Percentiles rank a stretch among this genome's conserved stretches.
These are phyloP conservation scores for Dictyostelium discoideum DNA, from an alignment of 78 protist species.

Conservation along the genomic window dicty_2.7 NC_007090.3:1185501-1186000, in stretches of 20 bases:
- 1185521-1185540: background rate
- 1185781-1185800: slow-evolving; percentile 64
- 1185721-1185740: slow-evolving; percentile 80
- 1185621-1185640: background rate
- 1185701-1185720: slow-evolving; percentile 76
- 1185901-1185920: slow-evolving; percentile 64
- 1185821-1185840: slow-evolving; percentile 55
- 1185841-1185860: slow-evolving; percentile 34
- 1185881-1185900: slow-evolving; percentile 53
- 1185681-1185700: slow-evolving; percentile 69
- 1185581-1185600: too few relatives aligned
- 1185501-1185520: background rate
- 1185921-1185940: slow-evolving; percentile 43
- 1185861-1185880: slow-evolving; percentile 16
- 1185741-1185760: slow-evolving; percentile 27
- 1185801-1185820: slow-evolving; percentile 53
- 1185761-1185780: slow-evolving; percentile 41
- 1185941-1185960: slow-evolving; percentile 50
- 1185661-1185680: slow-evolving; percentile 53
- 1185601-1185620: background rate
- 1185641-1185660: slow-evolving; percentile 49
- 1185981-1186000: background rate
- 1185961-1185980: slow-evolving; percentile 59
- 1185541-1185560: background rate
- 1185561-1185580: background rate